These are phyloP conservation scores for Bonia amplexicaulis DNA, from an alignment of 176 grass and related monocot species.

Conservation along the genomic window DNA sequence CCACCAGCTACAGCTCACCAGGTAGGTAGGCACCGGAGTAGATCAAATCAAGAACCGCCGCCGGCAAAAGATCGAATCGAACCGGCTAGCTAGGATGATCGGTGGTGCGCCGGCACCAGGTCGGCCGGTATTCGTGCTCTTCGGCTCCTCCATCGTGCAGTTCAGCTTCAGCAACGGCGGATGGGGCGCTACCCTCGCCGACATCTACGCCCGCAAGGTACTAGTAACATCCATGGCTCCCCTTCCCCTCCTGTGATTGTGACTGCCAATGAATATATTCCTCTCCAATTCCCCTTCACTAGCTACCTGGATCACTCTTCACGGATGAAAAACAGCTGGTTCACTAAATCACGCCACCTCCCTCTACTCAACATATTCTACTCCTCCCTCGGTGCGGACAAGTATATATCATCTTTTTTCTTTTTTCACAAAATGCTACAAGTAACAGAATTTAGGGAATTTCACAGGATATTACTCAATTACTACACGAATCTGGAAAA, in stretches of 20 bases:
- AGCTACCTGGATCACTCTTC: not conserved
- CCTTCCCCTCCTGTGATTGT: not conserved
- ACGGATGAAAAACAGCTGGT: not conserved
- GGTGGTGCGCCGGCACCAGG: not conserved
- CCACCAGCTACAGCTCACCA: not conserved
- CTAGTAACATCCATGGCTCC: not conserved
- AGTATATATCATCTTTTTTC: not conserved
- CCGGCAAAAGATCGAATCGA: not conserved
- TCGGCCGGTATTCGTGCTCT: constrained; percentile 51
- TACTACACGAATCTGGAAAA: not conserved
- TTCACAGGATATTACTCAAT: not conserved
- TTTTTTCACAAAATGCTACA: not conserved
- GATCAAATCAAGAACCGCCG: not conserved
- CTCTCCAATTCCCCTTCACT: not conserved
- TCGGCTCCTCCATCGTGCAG: constrained; percentile 72
- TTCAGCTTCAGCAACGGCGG: constrained; percentile 69
- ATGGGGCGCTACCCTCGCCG: constrained; percentile 54
- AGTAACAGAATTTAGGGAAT: not conserved
- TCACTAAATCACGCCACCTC: not conserved
- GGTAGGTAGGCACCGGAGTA: not conserved
- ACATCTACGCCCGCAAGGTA: constrained; percentile 71
- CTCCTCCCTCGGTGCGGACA: not conserved
- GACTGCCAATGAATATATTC: not conserved
- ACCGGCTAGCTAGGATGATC: not conserved
- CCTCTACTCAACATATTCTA: not conserved